Base-by-base conservation (phyloP, 169 alveolate genomes). In the Plasmodium malariae region DNA sequence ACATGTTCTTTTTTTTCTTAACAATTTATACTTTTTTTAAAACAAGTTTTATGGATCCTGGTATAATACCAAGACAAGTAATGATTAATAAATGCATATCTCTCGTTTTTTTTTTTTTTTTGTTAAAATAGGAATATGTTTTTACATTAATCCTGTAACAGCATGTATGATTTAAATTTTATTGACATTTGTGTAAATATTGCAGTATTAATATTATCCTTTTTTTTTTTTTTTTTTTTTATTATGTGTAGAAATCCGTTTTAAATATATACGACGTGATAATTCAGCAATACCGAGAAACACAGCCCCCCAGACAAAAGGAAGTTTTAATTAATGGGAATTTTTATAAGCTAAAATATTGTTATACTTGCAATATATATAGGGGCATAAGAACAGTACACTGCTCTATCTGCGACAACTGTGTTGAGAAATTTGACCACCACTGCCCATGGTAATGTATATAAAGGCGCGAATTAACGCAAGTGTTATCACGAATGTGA, bases 341-440 rank as follows among this genome's bases (percentile, higher is more conserved):
- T 62, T 94, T 92, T 71, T 89, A 94, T 48, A 91, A 93, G 45
- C 48, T 96, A n/a, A 96, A 96, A 78, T 96, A 94, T 91, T 96
- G 98, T 83, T 90, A 88, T 57, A 96, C 98, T 9, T 96, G 98
- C 86, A 93, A 92, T 67, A 95, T 97, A 83, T 95, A 93, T 74
- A 92, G 98, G 54, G 97, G 97, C 5, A 95, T 96, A 19, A 85
- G 98, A 73, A 92, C 96, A 14, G 96, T 97, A 28, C 98, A 97
- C 86, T 97, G 98, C 57, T 95, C 97, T 26, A 92, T 93, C 49
- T 97, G 98, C 92, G 96, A 97, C 73, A 96, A 95, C 55, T 97
- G 98, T 74, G 98, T 97, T 30, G 96, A 96, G 70, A 95, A 96
- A 87, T 97, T 96, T 88, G 98, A 97, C 88, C 98, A 97, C 83